Conservation (phyloP, 1,284 basidiomycete genomes). For the Athelia sp. region DNA sequence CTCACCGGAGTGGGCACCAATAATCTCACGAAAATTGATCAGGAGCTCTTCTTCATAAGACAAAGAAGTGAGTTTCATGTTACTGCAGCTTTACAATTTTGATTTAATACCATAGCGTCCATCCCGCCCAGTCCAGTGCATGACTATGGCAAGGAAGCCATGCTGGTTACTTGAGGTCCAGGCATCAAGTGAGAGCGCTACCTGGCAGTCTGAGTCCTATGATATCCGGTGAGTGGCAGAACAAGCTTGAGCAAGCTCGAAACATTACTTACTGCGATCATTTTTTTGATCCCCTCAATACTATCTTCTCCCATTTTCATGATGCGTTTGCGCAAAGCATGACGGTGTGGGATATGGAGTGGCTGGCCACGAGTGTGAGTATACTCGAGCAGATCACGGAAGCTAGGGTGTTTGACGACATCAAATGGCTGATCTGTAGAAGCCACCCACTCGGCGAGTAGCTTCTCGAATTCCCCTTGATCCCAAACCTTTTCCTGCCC, state of each 20-base stretch:
- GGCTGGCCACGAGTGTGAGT: slow-evolving; percentile 1
- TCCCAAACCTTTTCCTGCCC: background rate
- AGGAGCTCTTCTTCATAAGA: slow-evolving; percentile 1
- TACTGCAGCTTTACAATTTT: too few species aligned
- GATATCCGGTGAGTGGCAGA: background rate
- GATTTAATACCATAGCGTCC: slow-evolving; percentile 10
- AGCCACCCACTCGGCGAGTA: slow-evolving; percentile 17
- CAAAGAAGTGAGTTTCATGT: background rate
- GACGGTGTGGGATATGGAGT: background rate
- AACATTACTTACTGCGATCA: slow-evolving; percentile 9
- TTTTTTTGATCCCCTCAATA: slow-evolving; percentile 6
- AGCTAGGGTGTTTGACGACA: slow-evolving; percentile 14
- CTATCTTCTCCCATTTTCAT: slow-evolving; percentile 13
- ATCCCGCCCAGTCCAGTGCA: slow-evolving; percentile 18
- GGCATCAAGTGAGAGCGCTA: slow-evolving; percentile 20
- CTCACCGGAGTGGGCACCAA: background rate
- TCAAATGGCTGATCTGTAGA: slow-evolving; percentile 17
- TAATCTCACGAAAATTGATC: slow-evolving; percentile 2
- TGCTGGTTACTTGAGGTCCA: slow-evolving; percentile 21
- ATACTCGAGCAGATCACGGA: slow-evolving; percentile 13
- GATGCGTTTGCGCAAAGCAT: slow-evolving; percentile 1
- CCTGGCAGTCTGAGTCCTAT: slow-evolving; percentile 14
- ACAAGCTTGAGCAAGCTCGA: background rate
- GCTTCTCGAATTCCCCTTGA: slow-evolving; percentile 13
- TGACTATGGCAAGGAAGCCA: slow-evolving; percentile 19